Evolutionary conservation across 2,329 filamentous ascomycete genomes (phyloP).

Genomic region (Tolypocladium ovalisporum): DNA sequence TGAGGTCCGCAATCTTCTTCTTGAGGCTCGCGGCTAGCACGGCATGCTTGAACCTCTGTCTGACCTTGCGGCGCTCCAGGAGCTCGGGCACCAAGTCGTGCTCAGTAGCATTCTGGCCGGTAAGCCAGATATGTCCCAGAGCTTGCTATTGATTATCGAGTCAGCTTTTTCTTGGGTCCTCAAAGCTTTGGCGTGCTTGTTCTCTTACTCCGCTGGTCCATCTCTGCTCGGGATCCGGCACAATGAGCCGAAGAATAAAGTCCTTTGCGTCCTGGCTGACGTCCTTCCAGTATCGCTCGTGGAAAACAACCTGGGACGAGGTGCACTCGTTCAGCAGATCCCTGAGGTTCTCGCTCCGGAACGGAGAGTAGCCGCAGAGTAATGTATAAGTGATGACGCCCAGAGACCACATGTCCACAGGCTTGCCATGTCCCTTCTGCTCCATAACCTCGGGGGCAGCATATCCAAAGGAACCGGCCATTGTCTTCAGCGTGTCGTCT

Average conservation of each 20-base stretch:
- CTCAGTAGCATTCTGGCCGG: constrained; percentile 81
- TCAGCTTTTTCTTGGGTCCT: not conserved
- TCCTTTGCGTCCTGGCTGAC: constrained; percentile 92
- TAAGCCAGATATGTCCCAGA: constrained; percentile 77
- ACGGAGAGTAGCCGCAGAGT: constrained; percentile 95
- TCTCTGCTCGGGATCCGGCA: constrained; percentile 66
- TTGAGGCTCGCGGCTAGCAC: constrained; percentile 94
- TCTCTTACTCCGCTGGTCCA: constrained; percentile 61
- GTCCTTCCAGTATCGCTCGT: constrained; percentile 97
- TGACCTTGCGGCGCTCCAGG: constrained; percentile 74
- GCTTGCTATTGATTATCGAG: constrained; percentile 45
- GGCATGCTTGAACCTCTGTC: constrained; percentile 80
- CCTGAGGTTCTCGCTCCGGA: constrained; percentile 85
- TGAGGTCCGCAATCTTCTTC: constrained; percentile 90
- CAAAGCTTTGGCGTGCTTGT: not conserved
- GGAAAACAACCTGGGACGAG: constrained; percentile 76
- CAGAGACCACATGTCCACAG: constrained; percentile 98
- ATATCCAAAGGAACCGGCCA: constrained; percentile 98
- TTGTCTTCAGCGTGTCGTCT: constrained; percentile 87
- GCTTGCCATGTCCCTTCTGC: constrained; percentile 93
- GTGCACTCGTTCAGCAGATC: constrained; percentile 94
- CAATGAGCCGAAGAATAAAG: constrained; percentile 76
- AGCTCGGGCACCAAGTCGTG: constrained; percentile 98
- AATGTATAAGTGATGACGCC: constrained; percentile 98
- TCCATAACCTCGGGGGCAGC: constrained; percentile 97